phyloP scores from a whole-genome alignment of 2,329 filamentous ascomycete genomes.

The Calycina herbarum region DNA sequence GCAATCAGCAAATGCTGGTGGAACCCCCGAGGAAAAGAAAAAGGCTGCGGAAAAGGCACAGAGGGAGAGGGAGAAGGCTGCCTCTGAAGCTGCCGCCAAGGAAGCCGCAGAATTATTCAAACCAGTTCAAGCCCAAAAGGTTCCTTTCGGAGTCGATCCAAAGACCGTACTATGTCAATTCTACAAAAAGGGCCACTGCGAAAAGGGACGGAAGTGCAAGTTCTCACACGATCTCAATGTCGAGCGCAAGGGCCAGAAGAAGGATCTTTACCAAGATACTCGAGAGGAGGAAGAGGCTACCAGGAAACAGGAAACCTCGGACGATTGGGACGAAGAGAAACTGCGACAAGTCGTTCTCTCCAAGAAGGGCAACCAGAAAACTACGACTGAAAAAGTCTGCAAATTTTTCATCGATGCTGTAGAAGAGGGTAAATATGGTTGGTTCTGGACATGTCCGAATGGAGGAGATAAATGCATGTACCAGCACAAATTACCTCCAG shows the following conservation, averaged over 20 bases:
- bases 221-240: slow-evolving; percentile 90
- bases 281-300: slow-evolving; percentile 71
- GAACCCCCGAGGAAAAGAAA: slow-evolving; percentile 83
- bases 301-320: slow-evolving; percentile 90
- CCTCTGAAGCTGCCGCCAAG: slow-evolving; percentile 78
- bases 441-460: slow-evolving; percentile 99
- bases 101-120: slow-evolving; percentile 82
- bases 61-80: slow-evolving; percentile 85
- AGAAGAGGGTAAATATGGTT: slow-evolving; percentile 97
- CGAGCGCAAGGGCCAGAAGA: slow-evolving; percentile 91
- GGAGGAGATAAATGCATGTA: slow-evolving; percentile 99
- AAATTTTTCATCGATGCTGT: slow-evolving; percentile 97
- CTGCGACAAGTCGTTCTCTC: slow-evolving; percentile 84
- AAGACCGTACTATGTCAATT: slow-evolving; percentile 97
- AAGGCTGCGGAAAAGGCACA: slow-evolving; percentile 67
- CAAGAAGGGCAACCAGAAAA: slow-evolving; percentile 96
- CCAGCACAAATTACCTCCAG: slow-evolving; percentile 89
- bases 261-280: slow-evolving; percentile 83
- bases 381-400: slow-evolving; percentile 97
- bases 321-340: slow-evolving; percentile 98
- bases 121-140: slow-evolving; percentile 94
- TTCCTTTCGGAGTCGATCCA: slow-evolving; percentile 95
- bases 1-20: slow-evolving; percentile 69
- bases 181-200: slow-evolving; percentile 95
- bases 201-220: slow-evolving; percentile 98